phyloP scores from a whole-genome alignment of 371 early-diverging fungal genomes.

The Cokeromyces recurvatus region DNA sequence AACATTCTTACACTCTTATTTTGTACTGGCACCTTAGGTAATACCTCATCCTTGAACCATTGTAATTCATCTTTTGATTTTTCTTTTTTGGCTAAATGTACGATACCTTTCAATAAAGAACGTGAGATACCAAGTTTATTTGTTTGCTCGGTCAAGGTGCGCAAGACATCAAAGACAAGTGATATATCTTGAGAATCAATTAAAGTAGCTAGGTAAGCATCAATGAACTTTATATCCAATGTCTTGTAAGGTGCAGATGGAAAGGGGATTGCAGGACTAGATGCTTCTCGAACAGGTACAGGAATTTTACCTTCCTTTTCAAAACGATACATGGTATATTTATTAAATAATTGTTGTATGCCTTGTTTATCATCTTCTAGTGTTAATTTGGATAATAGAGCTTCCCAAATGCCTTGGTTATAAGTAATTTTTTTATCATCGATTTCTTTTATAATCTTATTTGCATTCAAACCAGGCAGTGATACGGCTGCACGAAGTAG shows the following conservation, averaged over 20 bases:
- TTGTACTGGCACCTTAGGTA: slow-evolving; percentile 1
- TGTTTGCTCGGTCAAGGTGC: slow-evolving; percentile 24
- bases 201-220: slow-evolving; percentile 31
- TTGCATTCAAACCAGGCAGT: slow-evolving; percentile 4
- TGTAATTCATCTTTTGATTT: slow-evolving; percentile 11
- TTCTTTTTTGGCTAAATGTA: slow-evolving; percentile 15
- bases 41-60: slow-evolving; percentile 10
- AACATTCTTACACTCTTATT: too few relatives aligned
- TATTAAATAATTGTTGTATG: slow-evolving; percentile 22
- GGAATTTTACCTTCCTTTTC: slow-evolving; percentile 35
- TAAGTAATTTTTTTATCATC: slow-evolving; percentile 5
- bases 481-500: slow-evolving; percentile 11
- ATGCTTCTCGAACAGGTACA: slow-evolving; percentile 30
- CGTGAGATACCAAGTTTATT: slow-evolving; percentile 4
- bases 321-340: slow-evolving; percentile 41
- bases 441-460: slow-evolving; percentile 4
- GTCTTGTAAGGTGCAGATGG: slow-evolving; percentile 41
- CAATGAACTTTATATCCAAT: slow-evolving; percentile 36
- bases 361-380: slow-evolving; percentile 4
- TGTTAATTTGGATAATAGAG: slow-evolving; percentile 5
- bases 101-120: slow-evolving; percentile 2
- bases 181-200: slow-evolving; percentile 38
- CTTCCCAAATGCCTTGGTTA: slow-evolving; percentile 12
- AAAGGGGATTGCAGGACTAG: slow-evolving; percentile 31
- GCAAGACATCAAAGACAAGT: slow-evolving; percentile 36